A percentile compares a stretch with the other conserved stretches of the same genome.
Evolutionary conservation across 805 yeast species (phyloP).

Genomic region (Metschnikowia sp.): DNA sequence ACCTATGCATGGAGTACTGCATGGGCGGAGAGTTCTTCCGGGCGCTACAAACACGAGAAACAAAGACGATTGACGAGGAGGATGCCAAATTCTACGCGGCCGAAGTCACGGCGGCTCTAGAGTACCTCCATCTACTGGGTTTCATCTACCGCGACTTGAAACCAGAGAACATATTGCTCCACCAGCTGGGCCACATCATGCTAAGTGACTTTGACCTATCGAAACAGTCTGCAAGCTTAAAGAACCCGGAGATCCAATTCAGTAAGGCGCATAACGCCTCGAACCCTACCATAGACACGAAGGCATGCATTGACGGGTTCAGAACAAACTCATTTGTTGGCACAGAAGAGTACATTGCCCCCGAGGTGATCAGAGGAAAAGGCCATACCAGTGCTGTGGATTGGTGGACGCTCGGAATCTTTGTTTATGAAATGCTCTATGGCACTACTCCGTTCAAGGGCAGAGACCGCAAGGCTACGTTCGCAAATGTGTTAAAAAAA

Average conservation of each 20-base stretch:
- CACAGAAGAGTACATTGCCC: slow-evolving; percentile 97
- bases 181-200: slow-evolving; percentile 98
- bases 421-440: slow-evolving; percentile 89
- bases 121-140: slow-evolving; percentile 93
- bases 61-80: slow-evolving; percentile 78
- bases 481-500: slow-evolving; percentile 77
- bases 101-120: slow-evolving; percentile 95
- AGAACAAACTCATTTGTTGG: slow-evolving; percentile 98
- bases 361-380: slow-evolving; percentile 94
- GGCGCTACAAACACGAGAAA: slow-evolving; percentile 86
- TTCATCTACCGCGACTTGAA: slow-evolving; percentile 94
- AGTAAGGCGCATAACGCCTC: slow-evolving; percentile 32
- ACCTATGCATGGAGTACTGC: slow-evolving; percentile 97
- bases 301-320: slow-evolving; percentile 92
- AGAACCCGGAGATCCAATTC: slow-evolving; percentile 67
- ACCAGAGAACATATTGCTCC: slow-evolving; percentile 92
- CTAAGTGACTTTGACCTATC: slow-evolving; percentile 93
- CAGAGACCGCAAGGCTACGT: slow-evolving; percentile 79
- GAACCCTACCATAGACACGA: slow-evolving; percentile 79
- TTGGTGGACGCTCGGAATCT: slow-evolving; percentile 98
- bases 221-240: slow-evolving; percentile 76
- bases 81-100: slow-evolving; percentile 95
- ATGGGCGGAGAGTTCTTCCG: slow-evolving; percentile 99
- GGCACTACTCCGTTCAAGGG: slow-evolving; percentile 98
- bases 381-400: slow-evolving; percentile 98